These are phyloP conservation scores for Xylaria grammica DNA, from an alignment of 495 filamentous ascomycete genomes.

Conservation along the genomic window DNA sequence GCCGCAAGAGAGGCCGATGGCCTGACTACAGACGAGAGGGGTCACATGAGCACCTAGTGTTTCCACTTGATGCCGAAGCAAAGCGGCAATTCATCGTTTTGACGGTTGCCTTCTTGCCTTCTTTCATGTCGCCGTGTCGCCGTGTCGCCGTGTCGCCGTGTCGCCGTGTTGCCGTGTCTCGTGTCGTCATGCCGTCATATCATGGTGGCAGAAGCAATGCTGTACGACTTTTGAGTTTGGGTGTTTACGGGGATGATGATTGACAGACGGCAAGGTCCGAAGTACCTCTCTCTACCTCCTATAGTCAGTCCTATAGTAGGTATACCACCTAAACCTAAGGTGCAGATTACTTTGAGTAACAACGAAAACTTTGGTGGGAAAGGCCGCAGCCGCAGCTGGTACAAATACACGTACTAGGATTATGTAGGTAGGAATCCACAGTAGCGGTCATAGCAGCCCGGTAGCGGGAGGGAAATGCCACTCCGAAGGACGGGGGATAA, in stretches of 20 bases:
- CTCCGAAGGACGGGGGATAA: constrained; percentile 13
- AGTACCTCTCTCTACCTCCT: background rate
- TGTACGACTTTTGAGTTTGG: constrained; percentile 9
- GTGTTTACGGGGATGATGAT: constrained; percentile 5
- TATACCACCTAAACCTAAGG: too few species aligned
- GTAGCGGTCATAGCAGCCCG: constrained; percentile 7
- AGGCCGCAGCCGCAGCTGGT: constrained; percentile 16
- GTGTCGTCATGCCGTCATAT: background rate
- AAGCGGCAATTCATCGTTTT: constrained; percentile 27
- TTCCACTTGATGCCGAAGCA: constrained; percentile 36
- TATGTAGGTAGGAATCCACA: too few species aligned
- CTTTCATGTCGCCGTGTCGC: background rate
- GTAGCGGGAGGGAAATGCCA: constrained; percentile 18
- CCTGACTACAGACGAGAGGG: constrained; percentile 29
- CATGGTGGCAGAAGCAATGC: constrained; percentile 1
- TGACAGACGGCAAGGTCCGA: constrained; percentile 11
- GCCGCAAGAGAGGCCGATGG: constrained; percentile 32
- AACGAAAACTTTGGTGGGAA: background rate
- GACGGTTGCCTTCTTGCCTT: background rate
- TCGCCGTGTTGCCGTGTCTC: background rate
- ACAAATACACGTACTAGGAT: too few species aligned
- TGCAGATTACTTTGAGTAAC: background rate
- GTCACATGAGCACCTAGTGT: constrained; percentile 37
- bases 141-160: background rate
- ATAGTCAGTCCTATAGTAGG: too few species aligned